Conservation (phyloP, 1,284 basidiomycete genomes). For the Cutaneotrichosporon arboriforme region DNA sequence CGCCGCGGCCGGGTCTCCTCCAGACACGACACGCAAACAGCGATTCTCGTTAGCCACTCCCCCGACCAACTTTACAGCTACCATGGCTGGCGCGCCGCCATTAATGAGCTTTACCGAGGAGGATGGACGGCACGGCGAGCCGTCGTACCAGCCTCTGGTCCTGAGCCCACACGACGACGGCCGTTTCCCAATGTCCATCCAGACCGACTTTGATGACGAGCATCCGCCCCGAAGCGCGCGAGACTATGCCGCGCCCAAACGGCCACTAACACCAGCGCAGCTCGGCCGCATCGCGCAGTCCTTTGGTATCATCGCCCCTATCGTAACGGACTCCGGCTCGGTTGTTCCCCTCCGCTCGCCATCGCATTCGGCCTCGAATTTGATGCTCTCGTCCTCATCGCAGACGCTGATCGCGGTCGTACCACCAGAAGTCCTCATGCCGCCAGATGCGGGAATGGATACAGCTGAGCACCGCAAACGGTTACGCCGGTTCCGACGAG, state of each 20-base stretch:
- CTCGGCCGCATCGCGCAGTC: slow-evolving; percentile 42
- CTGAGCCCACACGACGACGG: slow-evolving; percentile 7
- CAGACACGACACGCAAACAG: slow-evolving; percentile 15
- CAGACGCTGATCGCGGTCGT: slow-evolving; percentile 37
- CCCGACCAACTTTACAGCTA: background rate
- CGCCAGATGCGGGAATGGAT: slow-evolving; percentile 7
- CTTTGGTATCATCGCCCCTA: slow-evolving; percentile 43
- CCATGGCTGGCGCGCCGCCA: background rate
- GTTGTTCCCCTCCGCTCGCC: background rate
- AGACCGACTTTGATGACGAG: background rate
- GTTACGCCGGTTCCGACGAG: slow-evolving; percentile 33
- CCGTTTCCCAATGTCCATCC: background rate
- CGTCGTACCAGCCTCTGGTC: too few species aligned
- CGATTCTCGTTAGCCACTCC: slow-evolving; percentile 5
- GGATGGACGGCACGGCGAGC: background rate
- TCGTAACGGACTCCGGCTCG: background rate
- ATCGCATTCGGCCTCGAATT: slow-evolving; percentile 6
- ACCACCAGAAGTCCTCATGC: slow-evolving; percentile 32
- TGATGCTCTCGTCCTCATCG: background rate
- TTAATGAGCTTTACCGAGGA: background rate
- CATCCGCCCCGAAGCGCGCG: background rate
- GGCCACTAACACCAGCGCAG: slow-evolving; percentile 36
- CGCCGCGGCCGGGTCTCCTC: slow-evolving; percentile 20
- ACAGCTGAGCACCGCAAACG: slow-evolving; percentile 18
- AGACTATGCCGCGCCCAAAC: slow-evolving; percentile 33